Evolutionary conservation across 257 asterid genomes (phyloP).

Genomic region (Capsicum rhomboideum): DNA sequence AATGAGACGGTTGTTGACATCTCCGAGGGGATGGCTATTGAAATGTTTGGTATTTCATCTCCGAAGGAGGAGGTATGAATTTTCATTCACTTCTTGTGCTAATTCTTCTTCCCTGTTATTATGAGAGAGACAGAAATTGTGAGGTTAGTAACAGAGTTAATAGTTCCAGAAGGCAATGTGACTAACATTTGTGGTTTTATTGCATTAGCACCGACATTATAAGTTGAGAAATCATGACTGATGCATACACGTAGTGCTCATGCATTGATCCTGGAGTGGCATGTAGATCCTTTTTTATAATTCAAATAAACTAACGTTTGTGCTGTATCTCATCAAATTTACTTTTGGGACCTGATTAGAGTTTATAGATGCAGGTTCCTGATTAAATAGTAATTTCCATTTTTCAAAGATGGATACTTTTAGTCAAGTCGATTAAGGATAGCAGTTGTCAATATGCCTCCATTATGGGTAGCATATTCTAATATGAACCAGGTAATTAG

Average conservation of each 20-base stretch:
- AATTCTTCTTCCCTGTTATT: neutral
- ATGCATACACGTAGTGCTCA: neutral
- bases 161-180: neutral
- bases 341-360: neutral
- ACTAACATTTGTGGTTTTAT: neutral
- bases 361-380: neutral
- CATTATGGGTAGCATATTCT: neutral
- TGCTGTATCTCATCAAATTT: neutral
- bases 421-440: neutral
- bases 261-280: neutral
- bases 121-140: neutral
- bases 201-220: neutral
- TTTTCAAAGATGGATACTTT: neutral
- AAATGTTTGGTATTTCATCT: conserved; percentile 62
- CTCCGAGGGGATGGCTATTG: conserved; percentile 70
- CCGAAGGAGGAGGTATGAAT: conserved; percentile 61
- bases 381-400: neutral
- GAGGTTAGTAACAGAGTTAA: neutral
- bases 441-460: neutral
- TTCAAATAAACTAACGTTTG: neutral
- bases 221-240: neutral
- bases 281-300: neutral
- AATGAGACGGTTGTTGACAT: conserved; percentile 50
- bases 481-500: neutral
- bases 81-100: neutral